Evolutionary conservation across 345 rosid species (phyloP), one percentile per base, ranked within the genome.

Genomic region (Salix suchowensis): DNA sequence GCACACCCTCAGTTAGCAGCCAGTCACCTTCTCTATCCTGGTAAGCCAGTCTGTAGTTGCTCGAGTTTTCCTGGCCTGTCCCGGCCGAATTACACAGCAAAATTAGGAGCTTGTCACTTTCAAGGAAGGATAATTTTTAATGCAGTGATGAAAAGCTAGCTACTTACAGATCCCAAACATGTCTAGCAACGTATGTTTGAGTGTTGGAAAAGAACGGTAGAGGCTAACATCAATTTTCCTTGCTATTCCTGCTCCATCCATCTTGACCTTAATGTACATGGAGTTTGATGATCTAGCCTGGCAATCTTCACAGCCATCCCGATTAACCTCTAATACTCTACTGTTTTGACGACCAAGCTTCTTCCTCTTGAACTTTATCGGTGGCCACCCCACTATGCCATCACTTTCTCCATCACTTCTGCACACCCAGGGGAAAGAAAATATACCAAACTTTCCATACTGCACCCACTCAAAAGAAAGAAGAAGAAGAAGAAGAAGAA

Each of bases 171-270:
- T 36, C 7, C 76, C 84, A 62, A 88, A 88, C 91, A 86, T 88
- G 84, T 11, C 30, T 46, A 80, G 46, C 77, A 86, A 78, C 75
- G 87, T 61, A 52, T 55, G 8, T 37, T 73, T 83, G 34, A 86
- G 88, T 10, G 81, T 6, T 36, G 74, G 74, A 64, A 83, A 77
- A 36, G 88, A 86, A 69, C 58, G 21, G 39, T 73, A 78, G 75
- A 79, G 82, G 78, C 73, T 78, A 23, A 85, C 50, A 69, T 88
- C 82, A 64, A 88, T 77, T 80, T 88, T 88, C 68, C 90, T 83
- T 30, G 83, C 86, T 21, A 88, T 86, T 30, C 82, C 91, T 6
- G 80, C 83, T 37, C 91, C 91, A 37, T 88, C 91, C 88, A 86
- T 77, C 24, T 78, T 83, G 71, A 88, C 91, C 85, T 88, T 88